These are phyloP conservation scores for Rutstroemia sp. DNA, from an alignment of 2,329 filamentous ascomycete species.

Conservation along the genomic window DNA sequence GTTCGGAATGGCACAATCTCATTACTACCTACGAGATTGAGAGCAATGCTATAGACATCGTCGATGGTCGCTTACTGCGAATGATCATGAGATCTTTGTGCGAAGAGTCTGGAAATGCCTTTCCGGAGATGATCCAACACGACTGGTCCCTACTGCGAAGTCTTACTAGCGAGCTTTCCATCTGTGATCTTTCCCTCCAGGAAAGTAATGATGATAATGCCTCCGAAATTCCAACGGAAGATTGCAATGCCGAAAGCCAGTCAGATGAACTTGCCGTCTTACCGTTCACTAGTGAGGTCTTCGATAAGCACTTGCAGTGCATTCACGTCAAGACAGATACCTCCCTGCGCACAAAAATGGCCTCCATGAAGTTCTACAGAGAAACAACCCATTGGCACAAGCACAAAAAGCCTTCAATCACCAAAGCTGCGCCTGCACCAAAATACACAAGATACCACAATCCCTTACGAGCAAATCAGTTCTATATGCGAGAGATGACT, in stretches of 20 bases:
- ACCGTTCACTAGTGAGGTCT: constrained; percentile 39
- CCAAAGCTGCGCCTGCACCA: constrained; percentile 35
- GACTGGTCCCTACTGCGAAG: constrained; percentile 22
- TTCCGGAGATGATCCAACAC: constrained; percentile 15
- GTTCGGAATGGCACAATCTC: constrained; percentile 21
- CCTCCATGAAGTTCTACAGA: constrained; percentile 34
- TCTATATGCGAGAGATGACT: constrained; percentile 59
- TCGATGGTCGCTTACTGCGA: constrained; percentile 44
- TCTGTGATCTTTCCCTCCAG: constrained; percentile 27
- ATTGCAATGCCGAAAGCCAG: constrained; percentile 12
- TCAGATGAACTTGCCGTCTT: constrained; percentile 30
- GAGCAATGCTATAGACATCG: constrained; percentile 45
- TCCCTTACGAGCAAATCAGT: constrained; percentile 41
- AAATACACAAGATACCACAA: constrained; percentile 33
- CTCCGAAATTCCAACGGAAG: constrained; percentile 9
- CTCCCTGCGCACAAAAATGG: constrained; percentile 19
- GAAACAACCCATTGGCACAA: constrained; percentile 58
- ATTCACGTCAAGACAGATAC: constrained; percentile 33
- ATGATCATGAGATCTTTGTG: constrained; percentile 25
- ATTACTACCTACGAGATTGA: constrained; percentile 18
- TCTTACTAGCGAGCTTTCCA: constrained; percentile 28
- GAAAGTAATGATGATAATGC: constrained; percentile 16
- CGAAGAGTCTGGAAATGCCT: constrained; percentile 11
- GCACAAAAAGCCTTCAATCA: constrained; percentile 42
- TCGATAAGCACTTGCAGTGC: constrained; percentile 39